Base-by-base conservation (phyloP, 768 basidiomycete genomes). In the Mycena polygramma region DNA sequence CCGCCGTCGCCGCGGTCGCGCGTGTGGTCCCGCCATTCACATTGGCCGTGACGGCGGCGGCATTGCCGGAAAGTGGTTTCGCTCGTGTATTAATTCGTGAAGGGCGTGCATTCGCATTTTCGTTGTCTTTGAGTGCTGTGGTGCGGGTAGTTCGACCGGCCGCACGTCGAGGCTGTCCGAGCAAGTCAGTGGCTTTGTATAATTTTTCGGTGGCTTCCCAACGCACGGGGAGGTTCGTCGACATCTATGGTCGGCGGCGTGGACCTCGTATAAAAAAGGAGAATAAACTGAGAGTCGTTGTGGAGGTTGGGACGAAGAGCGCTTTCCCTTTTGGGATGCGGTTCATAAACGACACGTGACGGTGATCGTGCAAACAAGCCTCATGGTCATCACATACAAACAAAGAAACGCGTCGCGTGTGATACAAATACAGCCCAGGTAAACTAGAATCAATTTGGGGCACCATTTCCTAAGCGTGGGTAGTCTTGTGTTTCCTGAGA, bases 61-160 rank as follows among this genome's bases (percentile, higher is more conserved):
- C 81, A 72, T 82, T 79, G 24, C 81, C 73, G 52, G 87, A 82
- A 17, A 87, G 83, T 69, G 84, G 82, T 81, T 91, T 91, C 77
- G 88, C 83, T 79, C 90, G 91, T 70, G 91, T 87, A 54, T 84
- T 82, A 57, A 88, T 82, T 79, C 89, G 84, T 67, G 87, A 85
- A 51, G 88, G 87, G 67, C 89, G 89, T 61, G 91, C 89, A 76
- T 88, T 89, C 65, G 89, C 88, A 77, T 93, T 94, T 85, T 94
- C 92, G 77, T 82, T 87, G 77, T 90, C 89, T 77, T 88, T 89
- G 76, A 83, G 83, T 57, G 86, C 84, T 64, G 85, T 80, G 30
- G 81, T 81, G 73, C 88, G 88, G 65, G 87, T 84, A 49, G 85
- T 82, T 78, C 90, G 86, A 66, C 89, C 87, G 57, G 87, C 87